These are phyloP conservation scores for Flaveria floridana DNA, from an alignment of 140 eudicot species.

Conservation along the genomic window DNA sequence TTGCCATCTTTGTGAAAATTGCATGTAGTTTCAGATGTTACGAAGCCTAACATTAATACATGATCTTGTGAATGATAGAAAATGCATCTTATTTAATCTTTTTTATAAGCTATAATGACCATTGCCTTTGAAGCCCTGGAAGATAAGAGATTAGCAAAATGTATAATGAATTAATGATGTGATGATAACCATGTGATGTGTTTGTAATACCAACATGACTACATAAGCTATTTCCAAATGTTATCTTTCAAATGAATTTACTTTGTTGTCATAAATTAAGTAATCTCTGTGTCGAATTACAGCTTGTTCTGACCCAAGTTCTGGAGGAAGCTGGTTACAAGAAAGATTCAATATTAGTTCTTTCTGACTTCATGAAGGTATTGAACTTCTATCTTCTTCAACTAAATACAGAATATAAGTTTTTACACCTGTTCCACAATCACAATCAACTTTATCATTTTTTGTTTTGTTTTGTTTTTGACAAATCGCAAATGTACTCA, in stretches of 20 bases:
- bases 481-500: background rate
- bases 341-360: conserved; percentile 63
- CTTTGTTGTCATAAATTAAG: conserved; percentile 16
- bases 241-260: conserved; percentile 1
- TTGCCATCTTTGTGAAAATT: background rate
- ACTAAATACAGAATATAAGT: background rate
- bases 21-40: no score
- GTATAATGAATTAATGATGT: background rate
- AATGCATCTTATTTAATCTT: no score
- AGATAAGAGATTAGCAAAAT: background rate
- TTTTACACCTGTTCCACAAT: background rate
- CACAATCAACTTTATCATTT: background rate
- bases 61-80: no score
- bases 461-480: background rate
- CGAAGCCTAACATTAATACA: no score
- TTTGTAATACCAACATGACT: background rate
- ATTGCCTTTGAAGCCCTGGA: background rate
- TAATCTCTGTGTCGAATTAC: conserved; percentile 24
- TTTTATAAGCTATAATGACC: no score
- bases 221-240: conserved; percentile 14
- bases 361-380: conserved; percentile 82
- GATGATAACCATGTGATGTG: background rate
- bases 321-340: conserved; percentile 85
- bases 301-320: conserved; percentile 73
- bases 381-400: background rate